Conservation (phyloP, 2,329 filamentous ascomycete genomes). For the Colletotrichum lini region DNA sequence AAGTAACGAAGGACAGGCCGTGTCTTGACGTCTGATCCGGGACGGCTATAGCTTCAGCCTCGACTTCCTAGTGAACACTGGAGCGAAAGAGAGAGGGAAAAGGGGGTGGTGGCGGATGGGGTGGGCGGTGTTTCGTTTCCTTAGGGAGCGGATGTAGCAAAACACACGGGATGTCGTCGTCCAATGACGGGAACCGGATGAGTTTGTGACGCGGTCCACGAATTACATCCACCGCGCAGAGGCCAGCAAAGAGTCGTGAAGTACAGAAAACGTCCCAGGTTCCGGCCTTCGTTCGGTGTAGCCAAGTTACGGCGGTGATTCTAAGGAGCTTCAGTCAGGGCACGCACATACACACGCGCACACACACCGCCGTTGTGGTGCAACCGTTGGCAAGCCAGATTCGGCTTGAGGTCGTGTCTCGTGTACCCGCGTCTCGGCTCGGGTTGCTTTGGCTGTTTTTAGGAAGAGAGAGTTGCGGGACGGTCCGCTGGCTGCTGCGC, state of each 20-base stretch:
- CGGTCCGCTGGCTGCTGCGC: background rate
- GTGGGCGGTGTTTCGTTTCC: background rate
- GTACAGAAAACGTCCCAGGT: constrained; percentile 4
- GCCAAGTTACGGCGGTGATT: constrained; percentile 20
- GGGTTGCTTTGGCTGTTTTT: constrained; percentile 8
- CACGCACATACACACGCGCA: no score
- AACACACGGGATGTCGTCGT: constrained; percentile 34
- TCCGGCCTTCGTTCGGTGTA: constrained; percentile 16
- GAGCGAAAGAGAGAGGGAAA: background rate
- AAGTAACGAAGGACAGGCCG: constrained; percentile 31
- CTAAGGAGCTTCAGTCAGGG: no score
- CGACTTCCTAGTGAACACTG: background rate
- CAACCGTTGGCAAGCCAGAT: constrained; percentile 19
- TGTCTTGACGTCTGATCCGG: constrained; percentile 26
- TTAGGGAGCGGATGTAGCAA: constrained; percentile 20
- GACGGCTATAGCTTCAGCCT: constrained; percentile 3
- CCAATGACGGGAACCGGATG: constrained; percentile 23
- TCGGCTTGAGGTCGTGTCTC: constrained; percentile 1
- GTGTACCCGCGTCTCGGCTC: constrained; percentile 28
- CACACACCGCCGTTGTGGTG: constrained; percentile 32
- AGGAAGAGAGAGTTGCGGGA: background rate
- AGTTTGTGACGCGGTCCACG: constrained; percentile 19
- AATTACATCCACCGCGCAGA: background rate
- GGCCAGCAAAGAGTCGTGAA: background rate
- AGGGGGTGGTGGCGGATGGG: background rate